Conservation (phyloP, 768 basidiomycete species). For the Mrakia hoshinonis region DNA sequence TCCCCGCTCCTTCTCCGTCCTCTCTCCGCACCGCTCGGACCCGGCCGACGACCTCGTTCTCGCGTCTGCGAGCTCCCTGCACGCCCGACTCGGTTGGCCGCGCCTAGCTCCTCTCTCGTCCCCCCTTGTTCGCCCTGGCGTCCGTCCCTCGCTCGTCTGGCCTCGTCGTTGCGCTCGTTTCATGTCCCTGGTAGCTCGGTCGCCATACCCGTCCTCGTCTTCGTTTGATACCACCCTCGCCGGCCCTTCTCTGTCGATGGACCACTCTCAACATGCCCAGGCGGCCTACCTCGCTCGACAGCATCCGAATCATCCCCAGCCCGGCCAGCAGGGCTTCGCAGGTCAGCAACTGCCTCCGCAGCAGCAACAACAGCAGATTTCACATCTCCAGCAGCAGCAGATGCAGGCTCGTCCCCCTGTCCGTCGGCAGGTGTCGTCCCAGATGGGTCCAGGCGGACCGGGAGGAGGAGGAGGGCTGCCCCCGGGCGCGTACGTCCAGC, state of each 20-base stretch:
- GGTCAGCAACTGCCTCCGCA: neutral
- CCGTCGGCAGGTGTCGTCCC: too few relatives aligned
- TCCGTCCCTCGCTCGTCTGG: neutral
- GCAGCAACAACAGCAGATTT: neutral
- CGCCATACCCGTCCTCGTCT: neutral
- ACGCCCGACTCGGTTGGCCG: too few relatives aligned
- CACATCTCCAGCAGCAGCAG: neutral
- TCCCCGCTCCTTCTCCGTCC: neutral
- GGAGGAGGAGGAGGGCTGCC: too few relatives aligned
- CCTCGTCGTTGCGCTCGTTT: neutral
- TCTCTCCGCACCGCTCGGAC: neutral
- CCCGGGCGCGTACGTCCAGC: neutral
- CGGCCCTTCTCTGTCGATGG: neutral
- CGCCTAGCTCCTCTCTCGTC: neutral
- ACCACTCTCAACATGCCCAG: neutral
- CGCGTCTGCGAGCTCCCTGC: too few relatives aligned
- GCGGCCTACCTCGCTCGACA: neutral
- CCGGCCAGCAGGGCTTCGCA: neutral
- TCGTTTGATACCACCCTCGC: neutral
- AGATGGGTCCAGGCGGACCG: neutral
- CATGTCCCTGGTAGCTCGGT: neutral
- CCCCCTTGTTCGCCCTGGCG: neutral
- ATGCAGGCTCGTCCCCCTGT: too few relatives aligned
- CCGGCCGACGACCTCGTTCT: too few relatives aligned
- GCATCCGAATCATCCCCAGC: constrained; percentile 8